Conservation (phyloP, 169 alveolate species). For the Cryptosporidium sp. region DNA sequence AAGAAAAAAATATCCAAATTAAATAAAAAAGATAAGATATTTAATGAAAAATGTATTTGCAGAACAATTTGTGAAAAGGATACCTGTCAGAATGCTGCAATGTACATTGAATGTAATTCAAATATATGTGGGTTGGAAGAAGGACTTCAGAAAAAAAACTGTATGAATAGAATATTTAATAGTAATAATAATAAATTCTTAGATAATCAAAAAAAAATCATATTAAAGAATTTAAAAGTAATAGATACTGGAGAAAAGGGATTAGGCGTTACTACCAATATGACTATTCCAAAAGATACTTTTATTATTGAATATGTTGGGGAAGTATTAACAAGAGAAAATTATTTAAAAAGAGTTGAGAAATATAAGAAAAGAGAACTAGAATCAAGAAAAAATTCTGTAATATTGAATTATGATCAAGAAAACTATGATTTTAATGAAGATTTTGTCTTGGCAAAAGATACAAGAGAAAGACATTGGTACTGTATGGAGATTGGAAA, state of each 20-base stretch:
- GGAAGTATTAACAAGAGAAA: constrained; percentile 82
- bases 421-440: constrained; percentile 20
- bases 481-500: constrained; percentile 86
- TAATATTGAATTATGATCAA: background rate
- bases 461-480: constrained; percentile 82
- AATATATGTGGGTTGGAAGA: constrained; percentile 77
- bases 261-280: constrained; percentile 83
- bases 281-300: constrained; percentile 81
- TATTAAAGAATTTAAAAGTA: constrained; percentile 51
- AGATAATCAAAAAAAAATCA: constrained; percentile 53
- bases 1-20: background rate
- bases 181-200: constrained; percentile 34
- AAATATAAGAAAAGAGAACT: constrained; percentile 82
- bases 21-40: constrained; percentile 6
- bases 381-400: constrained; percentile 60
- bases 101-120: constrained; percentile 77
- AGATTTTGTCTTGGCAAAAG: constrained; percentile 8
- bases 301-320: constrained; percentile 88
- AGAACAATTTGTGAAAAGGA: constrained; percentile 72
- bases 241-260: constrained; percentile 82
- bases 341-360: constrained; percentile 79
- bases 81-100: constrained; percentile 77
- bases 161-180: constrained; percentile 78
- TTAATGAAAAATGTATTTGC: constrained; percentile 73
- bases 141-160: constrained; percentile 72